Conservation (phyloP, 2,329 filamentous ascomycete species). For the Rutstroemia sp. region DNA sequence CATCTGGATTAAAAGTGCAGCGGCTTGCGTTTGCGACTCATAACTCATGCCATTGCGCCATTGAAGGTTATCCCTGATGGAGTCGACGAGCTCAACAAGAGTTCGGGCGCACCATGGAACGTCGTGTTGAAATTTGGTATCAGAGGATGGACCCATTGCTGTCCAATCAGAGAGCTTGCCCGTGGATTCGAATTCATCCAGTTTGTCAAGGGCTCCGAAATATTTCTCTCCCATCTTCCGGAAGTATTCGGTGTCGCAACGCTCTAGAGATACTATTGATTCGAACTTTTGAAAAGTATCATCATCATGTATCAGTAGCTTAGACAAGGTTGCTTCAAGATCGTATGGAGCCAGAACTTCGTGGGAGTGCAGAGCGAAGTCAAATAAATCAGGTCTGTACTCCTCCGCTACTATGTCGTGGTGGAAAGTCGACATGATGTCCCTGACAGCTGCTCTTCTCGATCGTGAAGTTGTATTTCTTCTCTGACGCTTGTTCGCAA, state of each 20-base stretch:
- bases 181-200: conserved; percentile 21
- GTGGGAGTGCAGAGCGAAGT: conserved; percentile 15
- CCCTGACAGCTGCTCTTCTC: conserved; percentile 18
- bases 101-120: conserved; percentile 23
- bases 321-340: conserved; percentile 23
- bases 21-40: conserved; percentile 17
- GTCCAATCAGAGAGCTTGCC: conserved; percentile 16
- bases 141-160: neutral
- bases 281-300: conserved; percentile 21
- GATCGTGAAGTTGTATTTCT: neutral
- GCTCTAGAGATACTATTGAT: conserved; percentile 16
- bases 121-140: conserved; percentile 14
- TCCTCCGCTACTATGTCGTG: conserved; percentile 15
- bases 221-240: conserved; percentile 21
- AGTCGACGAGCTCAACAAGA: conserved; percentile 21
- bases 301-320: conserved; percentile 22
- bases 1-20: conserved; percentile 19
- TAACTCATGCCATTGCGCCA: conserved; percentile 17
- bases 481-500: conserved; percentile 17
- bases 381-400: conserved; percentile 21
- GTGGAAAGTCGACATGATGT: conserved; percentile 26
- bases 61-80: conserved; percentile 17
- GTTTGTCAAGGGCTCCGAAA: conserved; percentile 11
- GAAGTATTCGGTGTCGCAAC: conserved; percentile 21
- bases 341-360: conserved; percentile 17